Evolutionary conservation across 2,329 filamentous ascomycete genomes (phyloP), one percentile per base, ranked within the genome.

Genomic region (Neofusicoccum umdonicola): DNA sequence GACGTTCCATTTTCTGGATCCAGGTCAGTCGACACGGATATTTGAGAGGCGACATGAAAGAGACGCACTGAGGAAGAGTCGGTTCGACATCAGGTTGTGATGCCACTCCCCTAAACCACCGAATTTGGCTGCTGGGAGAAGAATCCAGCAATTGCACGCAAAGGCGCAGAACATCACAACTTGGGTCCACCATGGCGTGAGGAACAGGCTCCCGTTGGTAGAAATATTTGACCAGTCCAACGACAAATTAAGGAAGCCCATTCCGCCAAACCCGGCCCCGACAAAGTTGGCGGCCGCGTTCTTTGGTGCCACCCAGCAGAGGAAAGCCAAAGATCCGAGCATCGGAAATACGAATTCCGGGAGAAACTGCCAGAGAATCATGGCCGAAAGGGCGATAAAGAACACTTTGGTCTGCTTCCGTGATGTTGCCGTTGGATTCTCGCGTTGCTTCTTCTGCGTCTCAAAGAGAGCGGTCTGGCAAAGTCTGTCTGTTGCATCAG

Each of bases 261-360:
- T 87, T 4, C 85, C 85, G 3, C 86, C 85, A n/a, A 87, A 80
- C 0, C 86, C 86, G 4, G 83, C 82, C 1, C 86, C 85, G 17
- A 88, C 75, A 68, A 88, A 88, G 69, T 88, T 88, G 66, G 84
- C 85, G 0, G 82, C 79, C 2, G 79, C 72, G 68, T 87, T 88
- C 15, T 79, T 78, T 1, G 85, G 85, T 2, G 86, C 85, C 2
- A 88, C 84, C 86, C 86, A 88, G 74, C 86, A 88, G 4, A 88
- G 78, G 58, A 88, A 87, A 2, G 86, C 85, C 7, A 88, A 77
- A 0, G 86, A 87, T 7, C 82, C 84, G 1, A 86, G 77, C 71
- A 88, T 84, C 0, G 85, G 85, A 64, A 88, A 88, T 1, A 83
- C 79, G 61, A 81, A 88, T 70, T 88, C 85, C 0, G 86, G 86